Evolutionary conservation across 2,329 filamentous ascomycete species (phyloP).

Genomic region (Bertia moriformis): DNA sequence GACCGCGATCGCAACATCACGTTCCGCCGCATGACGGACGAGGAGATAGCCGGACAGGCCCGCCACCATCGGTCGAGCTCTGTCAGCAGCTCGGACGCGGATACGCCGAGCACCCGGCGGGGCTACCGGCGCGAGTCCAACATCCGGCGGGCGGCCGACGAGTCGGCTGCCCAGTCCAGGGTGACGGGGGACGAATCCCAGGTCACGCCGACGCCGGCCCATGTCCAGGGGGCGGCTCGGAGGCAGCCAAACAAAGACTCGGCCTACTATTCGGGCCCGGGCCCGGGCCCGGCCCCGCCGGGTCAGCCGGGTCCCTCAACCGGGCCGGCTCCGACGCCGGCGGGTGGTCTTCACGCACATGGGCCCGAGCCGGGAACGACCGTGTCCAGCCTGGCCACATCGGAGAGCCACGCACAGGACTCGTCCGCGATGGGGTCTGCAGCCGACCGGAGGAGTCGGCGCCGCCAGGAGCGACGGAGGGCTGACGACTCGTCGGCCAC

Average conservation of each 20-base stretch:
- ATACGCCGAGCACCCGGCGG: constrained; percentile 26
- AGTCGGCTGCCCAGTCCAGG: constrained; percentile 30
- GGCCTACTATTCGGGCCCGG: constrained; percentile 43
- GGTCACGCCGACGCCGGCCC: constrained; percentile 35
- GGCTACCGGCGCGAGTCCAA: constrained; percentile 40
- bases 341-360: background rate
- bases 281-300: too few relatives aligned
- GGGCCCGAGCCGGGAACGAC: background rate
- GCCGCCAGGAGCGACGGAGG: background rate
- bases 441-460: background rate
- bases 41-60: constrained; percentile 31
- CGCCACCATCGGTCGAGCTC: constrained; percentile 31
- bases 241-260: constrained; percentile 38
- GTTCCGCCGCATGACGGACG: constrained; percentile 42
- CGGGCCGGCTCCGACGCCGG: too few relatives aligned
- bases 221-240: constrained; percentile 37
- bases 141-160: constrained; percentile 25
- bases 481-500: background rate
- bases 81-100: constrained; percentile 33
- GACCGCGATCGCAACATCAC: constrained; percentile 47
- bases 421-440: background rate
- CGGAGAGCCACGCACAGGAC: background rate
- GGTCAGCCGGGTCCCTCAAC: too few relatives aligned
- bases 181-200: constrained; percentile 22
- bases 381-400: background rate